Conservation (phyloP, 2,329 filamentous ascomycete genomes). For the Aureobasidium sp. region DNA sequence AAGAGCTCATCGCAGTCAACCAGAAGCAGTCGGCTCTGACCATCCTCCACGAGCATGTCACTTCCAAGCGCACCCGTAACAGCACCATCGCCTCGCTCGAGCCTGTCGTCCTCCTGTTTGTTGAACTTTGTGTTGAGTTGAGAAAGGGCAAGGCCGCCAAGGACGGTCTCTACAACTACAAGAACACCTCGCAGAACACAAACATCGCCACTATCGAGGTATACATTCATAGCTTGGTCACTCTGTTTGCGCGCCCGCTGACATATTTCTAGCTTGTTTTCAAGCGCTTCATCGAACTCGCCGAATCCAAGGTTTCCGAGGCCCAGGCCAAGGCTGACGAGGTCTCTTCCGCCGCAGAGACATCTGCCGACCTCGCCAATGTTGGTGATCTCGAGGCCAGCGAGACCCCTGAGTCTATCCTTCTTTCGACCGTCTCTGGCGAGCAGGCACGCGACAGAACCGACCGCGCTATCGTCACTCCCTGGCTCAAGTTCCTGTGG, state of each 20-base stretch:
- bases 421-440: slow-evolving; percentile 93
- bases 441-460: slow-evolving; percentile 97
- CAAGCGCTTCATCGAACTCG: slow-evolving; percentile 96
- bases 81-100: slow-evolving; percentile 92
- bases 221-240: slow-evolving; percentile 22
- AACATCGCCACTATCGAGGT: slow-evolving; percentile 97
- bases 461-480: slow-evolving; percentile 94
- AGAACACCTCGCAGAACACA: slow-evolving; percentile 99
- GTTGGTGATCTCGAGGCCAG: slow-evolving; percentile 94
- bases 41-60: slow-evolving; percentile 98
- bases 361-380: slow-evolving; percentile 62
- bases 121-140: slow-evolving; percentile 92
- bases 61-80: slow-evolving; percentile 95
- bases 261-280: slow-evolving; percentile 62
- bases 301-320: slow-evolving; percentile 90
- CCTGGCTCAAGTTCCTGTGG: slow-evolving; percentile 99
- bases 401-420: slow-evolving; percentile 96
- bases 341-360: slow-evolving; percentile 80
- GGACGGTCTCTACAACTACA: slow-evolving; percentile 98
- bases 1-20: slow-evolving; percentile 97
- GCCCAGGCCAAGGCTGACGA: slow-evolving; percentile 95
- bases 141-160: slow-evolving; percentile 98
- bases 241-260: not conserved
- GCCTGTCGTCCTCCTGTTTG: slow-evolving; percentile 96
- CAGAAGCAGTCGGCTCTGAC: slow-evolving; percentile 88